Conservation (phyloP, 2,329 filamentous ascomycete species). For the Aspergillus niger region DNA sequence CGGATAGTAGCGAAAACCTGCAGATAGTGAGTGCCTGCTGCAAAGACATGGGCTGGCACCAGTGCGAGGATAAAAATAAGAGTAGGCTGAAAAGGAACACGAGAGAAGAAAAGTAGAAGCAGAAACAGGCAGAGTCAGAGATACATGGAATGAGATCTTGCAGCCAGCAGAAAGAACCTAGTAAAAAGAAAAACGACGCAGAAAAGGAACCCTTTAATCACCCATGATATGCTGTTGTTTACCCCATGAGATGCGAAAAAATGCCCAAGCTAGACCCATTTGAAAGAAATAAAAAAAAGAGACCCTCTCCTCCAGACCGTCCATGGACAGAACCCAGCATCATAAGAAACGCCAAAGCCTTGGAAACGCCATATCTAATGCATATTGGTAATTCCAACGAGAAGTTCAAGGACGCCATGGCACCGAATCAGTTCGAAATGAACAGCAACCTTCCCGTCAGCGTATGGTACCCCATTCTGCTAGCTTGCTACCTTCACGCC, state of each 20-base stretch:
- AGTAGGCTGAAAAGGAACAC: slow-evolving; percentile 11
- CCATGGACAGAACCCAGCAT: slow-evolving; percentile 26
- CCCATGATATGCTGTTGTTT: slow-evolving; percentile 26
- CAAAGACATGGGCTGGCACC: background rate
- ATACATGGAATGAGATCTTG: slow-evolving; percentile 26
- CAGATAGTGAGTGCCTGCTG: slow-evolving; percentile 6
- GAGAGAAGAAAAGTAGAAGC: slow-evolving; percentile 10
- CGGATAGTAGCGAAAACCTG: slow-evolving; percentile 9
- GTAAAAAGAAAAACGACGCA: slow-evolving; percentile 14
- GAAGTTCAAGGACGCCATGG: slow-evolving; percentile 14
- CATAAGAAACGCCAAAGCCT: slow-evolving; percentile 28
- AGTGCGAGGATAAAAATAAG: slow-evolving; percentile 3
- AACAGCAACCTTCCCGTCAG: slow-evolving; percentile 27
- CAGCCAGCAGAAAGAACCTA: background rate
- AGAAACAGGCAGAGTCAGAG: slow-evolving; percentile 16
- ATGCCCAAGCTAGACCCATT: slow-evolving; percentile 30
- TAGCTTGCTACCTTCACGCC: slow-evolving; percentile 66
- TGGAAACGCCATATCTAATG: slow-evolving; percentile 40
- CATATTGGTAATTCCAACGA: slow-evolving; percentile 27
- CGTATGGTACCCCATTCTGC: slow-evolving; percentile 84
- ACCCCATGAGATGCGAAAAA: slow-evolving; percentile 32
- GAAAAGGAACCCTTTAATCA: slow-evolving; percentile 19
- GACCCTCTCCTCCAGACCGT: slow-evolving; percentile 27
- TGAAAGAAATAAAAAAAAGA: background rate
- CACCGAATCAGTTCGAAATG: slow-evolving; percentile 15